Evolutionary conservation across 345 rosid species (phyloP).

Genomic region (Tarenaya hassleriana): DNA sequence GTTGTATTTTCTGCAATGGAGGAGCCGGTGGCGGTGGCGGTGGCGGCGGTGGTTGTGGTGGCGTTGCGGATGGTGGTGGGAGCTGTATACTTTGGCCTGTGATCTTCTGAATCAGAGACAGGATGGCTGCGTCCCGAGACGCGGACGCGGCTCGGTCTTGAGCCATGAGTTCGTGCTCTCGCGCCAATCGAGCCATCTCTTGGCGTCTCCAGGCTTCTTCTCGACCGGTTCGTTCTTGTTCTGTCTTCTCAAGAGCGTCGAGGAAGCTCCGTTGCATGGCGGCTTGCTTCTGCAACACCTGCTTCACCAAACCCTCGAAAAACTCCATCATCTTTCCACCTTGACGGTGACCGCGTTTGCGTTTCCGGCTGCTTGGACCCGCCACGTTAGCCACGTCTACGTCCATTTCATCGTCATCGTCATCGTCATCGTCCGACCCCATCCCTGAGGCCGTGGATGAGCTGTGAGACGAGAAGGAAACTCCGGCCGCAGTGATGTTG

Average conservation of each 20-base stretch:
- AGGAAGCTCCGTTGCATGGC: constrained; percentile 65
- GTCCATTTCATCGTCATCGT: constrained; percentile 30
- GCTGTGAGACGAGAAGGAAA: constrained; percentile 57
- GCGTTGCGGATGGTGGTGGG: constrained; percentile 32
- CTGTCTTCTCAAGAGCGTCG: constrained; percentile 77
- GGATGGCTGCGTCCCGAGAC: constrained; percentile 56
- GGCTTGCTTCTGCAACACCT: constrained; percentile 79
- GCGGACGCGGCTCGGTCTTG: constrained; percentile 65
- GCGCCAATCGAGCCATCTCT: constrained; percentile 53
- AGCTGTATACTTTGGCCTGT: constrained; percentile 71
- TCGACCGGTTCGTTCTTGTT: constrained; percentile 62
- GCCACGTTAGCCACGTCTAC: constrained; percentile 32
- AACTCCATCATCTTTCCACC: constrained; percentile 57
- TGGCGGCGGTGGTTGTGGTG: constrained; percentile 24
- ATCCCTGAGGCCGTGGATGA: constrained; percentile 53
- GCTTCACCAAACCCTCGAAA: constrained; percentile 58
- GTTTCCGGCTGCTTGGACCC: constrained; percentile 54
- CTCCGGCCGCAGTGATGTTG: constrained; percentile 22
- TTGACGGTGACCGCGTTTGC: constrained; percentile 41
- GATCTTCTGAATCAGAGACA: constrained; percentile 61
- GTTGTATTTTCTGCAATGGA: constrained; percentile 11
- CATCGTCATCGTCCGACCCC: constrained; percentile 43
- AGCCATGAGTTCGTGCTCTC: constrained; percentile 62
- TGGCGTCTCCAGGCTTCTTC: constrained; percentile 87
- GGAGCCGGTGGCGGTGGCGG: constrained; percentile 26